Evolutionary conservation across 805 yeast species (phyloP).

Genomic region (Maudiozyma barnettii): DNA sequence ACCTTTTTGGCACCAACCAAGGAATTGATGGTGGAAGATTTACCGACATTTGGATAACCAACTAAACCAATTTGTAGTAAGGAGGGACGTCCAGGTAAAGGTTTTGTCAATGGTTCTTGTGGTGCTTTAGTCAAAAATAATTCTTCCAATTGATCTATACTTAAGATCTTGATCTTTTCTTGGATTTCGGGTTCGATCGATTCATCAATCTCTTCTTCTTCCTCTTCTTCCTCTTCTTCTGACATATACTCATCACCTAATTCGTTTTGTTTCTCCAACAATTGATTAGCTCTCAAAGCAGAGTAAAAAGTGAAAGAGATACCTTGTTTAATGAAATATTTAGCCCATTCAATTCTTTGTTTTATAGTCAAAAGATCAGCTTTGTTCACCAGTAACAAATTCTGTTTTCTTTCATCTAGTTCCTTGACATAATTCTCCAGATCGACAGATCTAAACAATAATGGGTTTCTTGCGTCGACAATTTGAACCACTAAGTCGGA

Average conservation of each 20-base stretch:
- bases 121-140: constrained; percentile 75
- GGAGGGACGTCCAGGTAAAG: constrained; percentile 49
- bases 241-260: constrained; percentile 21
- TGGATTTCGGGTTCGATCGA: constrained; percentile 29
- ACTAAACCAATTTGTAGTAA: constrained; percentile 86
- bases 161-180: constrained; percentile 57
- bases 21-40: constrained; percentile 96
- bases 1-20: constrained; percentile 93
- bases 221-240: constrained; percentile 12
- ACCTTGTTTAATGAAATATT: constrained; percentile 56
- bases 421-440: constrained; percentile 76
- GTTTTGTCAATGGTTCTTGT: constrained; percentile 39
- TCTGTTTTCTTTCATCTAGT: constrained; percentile 63
- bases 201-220: constrained; percentile 23
- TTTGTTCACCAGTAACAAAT: constrained; percentile 79
- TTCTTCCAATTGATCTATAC: constrained; percentile 77
- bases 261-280: constrained; percentile 52
- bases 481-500: constrained; percentile 91
- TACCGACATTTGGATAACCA: constrained; percentile 95
- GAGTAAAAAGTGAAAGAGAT: constrained; percentile 87
- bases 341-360: constrained; percentile 84
- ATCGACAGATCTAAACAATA: constrained; percentile 81
- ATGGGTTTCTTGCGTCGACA: constrained; percentile 94
- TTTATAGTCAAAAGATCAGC: constrained; percentile 74
- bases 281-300: constrained; percentile 75